Evolutionary conservation across 2,329 filamentous ascomycete species (phyloP), one percentile per base, ranked within the genome.

Genomic region (Pseudopithomyces maydicus): DNA sequence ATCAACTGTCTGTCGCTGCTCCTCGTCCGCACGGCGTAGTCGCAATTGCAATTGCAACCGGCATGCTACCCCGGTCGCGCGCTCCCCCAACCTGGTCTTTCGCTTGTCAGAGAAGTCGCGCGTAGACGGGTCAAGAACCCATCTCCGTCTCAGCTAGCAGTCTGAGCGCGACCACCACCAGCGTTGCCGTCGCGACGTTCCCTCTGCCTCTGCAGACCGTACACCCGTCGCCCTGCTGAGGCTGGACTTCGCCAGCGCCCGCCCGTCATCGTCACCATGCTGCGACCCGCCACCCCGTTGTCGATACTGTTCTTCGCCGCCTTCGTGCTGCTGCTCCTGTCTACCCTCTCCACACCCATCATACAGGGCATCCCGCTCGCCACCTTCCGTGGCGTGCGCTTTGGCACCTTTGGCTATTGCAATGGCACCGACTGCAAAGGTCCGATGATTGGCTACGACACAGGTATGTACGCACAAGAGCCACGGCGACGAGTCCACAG

Each of bases 381-480:
- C 36, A 88, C 86, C 51, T 94, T 88, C 72, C 79, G 88, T 41
- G 88, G 89, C 67, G 86, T 91, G 66, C 88, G 88, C 65, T 97
- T 96, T 81, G 95, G 95, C 47, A 93, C 98, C 47, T 94, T 98
- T 80, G 95, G 95, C 23, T 96, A 87, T 70, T 99, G 95, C 77
- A 82, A 86, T 63, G 80, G 78, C 38, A 75, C 74, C 60, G 71
- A 77, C 56, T 98, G 95, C 77, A 90, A 85, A 69, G 80, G 81
- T 39, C 86, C 94, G 63, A 85, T 89, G 72, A 85, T 99, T 67
- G 95, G 94, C 73, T 99, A 98, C 78, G 87, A 90, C 72, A 89
- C 88, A 64, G 85, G 92, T 97, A 81, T 68, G 88, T 83, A 41
- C 12, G 14, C 6, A 44, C 2, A 20, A 6, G 26, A 44, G 45